Evolutionary conservation across 805 yeast species (phyloP).

Genomic region (Pichia sporocuriosa): DNA sequence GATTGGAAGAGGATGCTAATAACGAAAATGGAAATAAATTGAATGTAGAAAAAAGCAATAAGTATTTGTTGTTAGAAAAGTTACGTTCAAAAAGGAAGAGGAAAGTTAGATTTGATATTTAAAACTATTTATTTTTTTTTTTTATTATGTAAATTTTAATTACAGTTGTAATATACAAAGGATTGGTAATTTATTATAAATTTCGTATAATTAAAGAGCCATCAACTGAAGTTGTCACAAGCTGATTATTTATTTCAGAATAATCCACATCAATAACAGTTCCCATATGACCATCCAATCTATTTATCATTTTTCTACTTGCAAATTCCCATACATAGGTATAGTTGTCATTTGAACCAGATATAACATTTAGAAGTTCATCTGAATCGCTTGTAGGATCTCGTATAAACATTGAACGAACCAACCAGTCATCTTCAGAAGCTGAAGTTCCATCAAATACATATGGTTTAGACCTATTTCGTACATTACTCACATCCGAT

Average conservation of each 20-base stretch:
- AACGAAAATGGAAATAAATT: constrained; percentile 3
- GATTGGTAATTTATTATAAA: constrained; percentile 5
- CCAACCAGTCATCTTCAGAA: constrained; percentile 43
- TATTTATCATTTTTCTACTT: constrained; percentile 39
- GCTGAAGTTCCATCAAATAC: constrained; percentile 53
- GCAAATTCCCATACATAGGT: constrained; percentile 56
- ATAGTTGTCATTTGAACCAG: constrained; percentile 60
- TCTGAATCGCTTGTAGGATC: constrained; percentile 31
- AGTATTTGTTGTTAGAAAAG: constrained; percentile 13
- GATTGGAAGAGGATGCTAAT: constrained; percentile 1
- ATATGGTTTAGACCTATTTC: constrained; percentile 36
- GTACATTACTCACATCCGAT: constrained; percentile 16
- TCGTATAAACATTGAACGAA: constrained; percentile 42
- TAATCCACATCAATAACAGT: constrained; percentile 55
- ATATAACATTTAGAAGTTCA: constrained; percentile 28
- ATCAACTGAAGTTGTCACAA: constrained; percentile 49
- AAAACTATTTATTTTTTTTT: too few relatives aligned
- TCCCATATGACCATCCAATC: constrained; percentile 55
- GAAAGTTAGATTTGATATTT: constrained; percentile 18
- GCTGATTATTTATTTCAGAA: constrained; percentile 23
- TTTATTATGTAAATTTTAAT: too few relatives aligned
- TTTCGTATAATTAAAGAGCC: constrained; percentile 47
- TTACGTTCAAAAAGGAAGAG: constrained; percentile 14
- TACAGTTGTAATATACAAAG: too few relatives aligned
- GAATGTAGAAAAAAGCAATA: constrained; percentile 5